Evolutionary conservation across 140 eudicot genomes (phyloP).

Genomic region (Anethum foeniculum): DNA sequence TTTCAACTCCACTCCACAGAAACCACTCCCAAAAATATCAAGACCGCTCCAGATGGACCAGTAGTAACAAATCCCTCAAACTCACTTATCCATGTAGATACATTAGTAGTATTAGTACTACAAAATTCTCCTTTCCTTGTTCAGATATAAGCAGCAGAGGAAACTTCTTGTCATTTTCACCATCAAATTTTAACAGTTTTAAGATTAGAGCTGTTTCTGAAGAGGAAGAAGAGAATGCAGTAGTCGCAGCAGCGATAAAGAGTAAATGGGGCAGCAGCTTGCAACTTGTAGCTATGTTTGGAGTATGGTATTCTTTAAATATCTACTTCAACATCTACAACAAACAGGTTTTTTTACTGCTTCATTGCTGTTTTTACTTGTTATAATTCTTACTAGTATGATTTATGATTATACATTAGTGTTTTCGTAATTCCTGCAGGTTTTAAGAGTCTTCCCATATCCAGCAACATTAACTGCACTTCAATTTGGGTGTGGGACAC

Average conservation of each 20-base stretch:
- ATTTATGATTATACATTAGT: neutral
- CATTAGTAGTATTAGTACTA: neutral
- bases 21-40: neutral
- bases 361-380: neutral
- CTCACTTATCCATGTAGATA: neutral
- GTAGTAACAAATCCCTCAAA: neutral
- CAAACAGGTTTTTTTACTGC: conserved; percentile 54
- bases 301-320: conserved; percentile 65
- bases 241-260: neutral
- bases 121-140: neutral
- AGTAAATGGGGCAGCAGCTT: conserved; percentile 25
- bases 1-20: neutral
- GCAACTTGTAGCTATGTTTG: conserved; percentile 76
- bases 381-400: neutral
- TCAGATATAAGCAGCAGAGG: conserved; percentile 7
- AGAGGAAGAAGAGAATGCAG: conserved; percentile 19
- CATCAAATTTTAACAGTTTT: conserved; percentile 14
- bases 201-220: conserved; percentile 41
- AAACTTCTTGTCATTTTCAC: neutral
- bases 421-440: conserved; percentile 28
- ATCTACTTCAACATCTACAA: conserved; percentile 90
- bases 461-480: conserved; percentile 79
- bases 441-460: conserved; percentile 67
- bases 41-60: neutral
- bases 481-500: conserved; percentile 78